Evolutionary conservation across 148 eudicot genomes (phyloP), one percentile per base, ranked within the genome.

Genomic region (Chenopodium berlandieri): DNA sequence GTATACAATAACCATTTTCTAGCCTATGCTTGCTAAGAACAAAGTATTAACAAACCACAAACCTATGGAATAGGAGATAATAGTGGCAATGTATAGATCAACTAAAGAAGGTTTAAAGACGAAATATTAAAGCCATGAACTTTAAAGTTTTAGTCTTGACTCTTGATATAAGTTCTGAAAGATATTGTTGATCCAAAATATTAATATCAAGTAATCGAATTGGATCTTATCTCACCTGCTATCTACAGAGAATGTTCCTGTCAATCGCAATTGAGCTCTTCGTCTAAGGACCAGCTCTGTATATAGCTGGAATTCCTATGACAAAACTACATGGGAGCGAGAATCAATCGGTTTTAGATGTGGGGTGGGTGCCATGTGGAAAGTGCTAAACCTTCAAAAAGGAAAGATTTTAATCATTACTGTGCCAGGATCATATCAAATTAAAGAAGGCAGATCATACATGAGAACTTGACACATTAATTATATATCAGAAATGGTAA

Each of bases 401-500:
- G 27, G 27, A 27, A 27, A 27, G 27, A 27, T 27, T 27, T 27
- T 27, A 27, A 27, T 27, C 0, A 27, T 27, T 27, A 27, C 27
- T 27, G 27, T 37, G 8, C 2, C 14, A 40, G 22, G 27, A 8
- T 14, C 23, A 48, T 74, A 11, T 11, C 25, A 71, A 47, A 46
- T 46, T 11, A 52, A 6, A 20, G 5, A 74, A 74, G 40, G 37
- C 63, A 25, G 14, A 74, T 74, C 22, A 14, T 74, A 50, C 19
- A 50, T 25, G 37, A 74, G 14, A 47, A 50, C 19, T 25, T 25
- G 37, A 74, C 25, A 47, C 25, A 23, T 74, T 74, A 50, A 27
- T 25, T 74, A 74, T 74, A 13, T 44, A 44, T 50, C 76, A 74
- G n/a, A 74, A 73, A 13, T 74, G 76, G 52, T 74, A 12, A 12